Conservation (phyloP, 1,284 basidiomycete species). For the Cutaneotrichosporon sp. region DNA sequence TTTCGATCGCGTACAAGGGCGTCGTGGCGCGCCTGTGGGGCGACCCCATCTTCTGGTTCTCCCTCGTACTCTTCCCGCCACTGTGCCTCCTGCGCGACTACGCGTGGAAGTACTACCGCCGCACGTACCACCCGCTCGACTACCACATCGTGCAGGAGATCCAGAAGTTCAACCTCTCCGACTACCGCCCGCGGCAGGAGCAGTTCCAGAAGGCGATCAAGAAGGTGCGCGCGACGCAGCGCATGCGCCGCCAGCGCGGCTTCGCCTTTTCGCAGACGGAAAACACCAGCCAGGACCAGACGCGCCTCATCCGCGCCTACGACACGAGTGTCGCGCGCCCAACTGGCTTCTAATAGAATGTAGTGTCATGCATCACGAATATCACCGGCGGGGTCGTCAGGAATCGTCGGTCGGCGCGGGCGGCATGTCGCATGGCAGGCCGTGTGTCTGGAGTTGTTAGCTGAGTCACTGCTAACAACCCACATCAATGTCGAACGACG, state of each 20-base stretch:
- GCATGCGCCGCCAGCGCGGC: constrained; percentile 88
- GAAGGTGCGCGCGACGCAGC: constrained; percentile 92
- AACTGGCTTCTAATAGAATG: constrained; percentile 43
- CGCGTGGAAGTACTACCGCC: constrained; percentile 92
- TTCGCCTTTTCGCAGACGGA: constrained; percentile 97
- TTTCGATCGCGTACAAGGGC: constrained; percentile 85
- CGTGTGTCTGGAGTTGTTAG: constrained; percentile 29
- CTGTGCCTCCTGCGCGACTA: constrained; percentile 89
- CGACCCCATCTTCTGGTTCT: constrained; percentile 84
- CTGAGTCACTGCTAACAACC: constrained; percentile 13
- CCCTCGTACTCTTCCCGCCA: constrained; percentile 81
- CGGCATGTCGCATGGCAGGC: constrained; percentile 41
- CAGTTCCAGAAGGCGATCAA: constrained; percentile 99
- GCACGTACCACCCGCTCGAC: constrained; percentile 84
- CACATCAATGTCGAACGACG: constrained; percentile 46
- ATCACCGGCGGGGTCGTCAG: too few relatives aligned
- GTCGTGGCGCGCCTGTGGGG: constrained; percentile 88
- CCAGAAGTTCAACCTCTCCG: constrained; percentile 96
- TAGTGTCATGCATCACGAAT: constrained; percentile 1
- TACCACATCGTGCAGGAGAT: constrained; percentile 97
- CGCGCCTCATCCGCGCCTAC: constrained; percentile 81
- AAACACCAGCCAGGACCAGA: constrained; percentile 79
- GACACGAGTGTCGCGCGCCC: constrained; percentile 65
- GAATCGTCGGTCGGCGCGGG: constrained; percentile 3
- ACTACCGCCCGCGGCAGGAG: constrained; percentile 95